A percentile compares a stretch with the other conserved stretches of the same genome.
phyloP scores from a whole-genome alignment of 805 yeast genomes.

The Monosporozyma servazzii region DNA sequence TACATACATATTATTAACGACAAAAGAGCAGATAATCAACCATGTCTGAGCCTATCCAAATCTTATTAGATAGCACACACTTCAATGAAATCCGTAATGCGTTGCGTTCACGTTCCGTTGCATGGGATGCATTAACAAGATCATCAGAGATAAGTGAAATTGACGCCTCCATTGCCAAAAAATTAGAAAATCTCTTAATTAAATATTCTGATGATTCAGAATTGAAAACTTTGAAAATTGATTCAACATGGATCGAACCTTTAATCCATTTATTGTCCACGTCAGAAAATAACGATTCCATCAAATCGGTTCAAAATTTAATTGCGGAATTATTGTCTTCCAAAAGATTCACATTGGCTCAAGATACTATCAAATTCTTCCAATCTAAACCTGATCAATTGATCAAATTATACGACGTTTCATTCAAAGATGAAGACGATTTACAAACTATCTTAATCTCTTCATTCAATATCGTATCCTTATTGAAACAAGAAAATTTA shows the following conservation, averaged over 20 bases:
- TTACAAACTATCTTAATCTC: conserved; percentile 26
- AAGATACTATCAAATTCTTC: conserved; percentile 18
- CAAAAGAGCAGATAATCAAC: neutral
- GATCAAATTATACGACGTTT: conserved; percentile 16
- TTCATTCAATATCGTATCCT: conserved; percentile 26
- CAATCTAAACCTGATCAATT: conserved; percentile 15
- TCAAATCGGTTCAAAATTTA: conserved; percentile 25
- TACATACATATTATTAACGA: conserved; percentile 10
- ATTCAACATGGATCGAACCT: conserved; percentile 12
- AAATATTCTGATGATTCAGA: conserved; percentile 17
- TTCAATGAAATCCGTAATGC: conserved; percentile 56
- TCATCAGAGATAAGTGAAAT: conserved; percentile 56
- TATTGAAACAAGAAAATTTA: conserved; percentile 22
- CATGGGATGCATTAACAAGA: conserved; percentile 86
- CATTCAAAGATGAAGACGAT: conserved; percentile 20
- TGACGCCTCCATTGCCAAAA: conserved; percentile 47
- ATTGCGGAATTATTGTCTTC: conserved; percentile 25
- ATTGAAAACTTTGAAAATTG: conserved; percentile 16
- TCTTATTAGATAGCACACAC: conserved; percentile 52
- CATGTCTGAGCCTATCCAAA: conserved; percentile 2
- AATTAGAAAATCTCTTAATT: conserved; percentile 21
- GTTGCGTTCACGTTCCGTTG: conserved; percentile 71
- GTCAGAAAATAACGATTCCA: conserved; percentile 17
- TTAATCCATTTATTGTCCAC: conserved; percentile 24
- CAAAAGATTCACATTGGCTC: conserved; percentile 10